These are phyloP conservation scores for Przewalskia tangutica DNA, from an alignment of 257 asterid species.

Conservation along the genomic window DNA sequence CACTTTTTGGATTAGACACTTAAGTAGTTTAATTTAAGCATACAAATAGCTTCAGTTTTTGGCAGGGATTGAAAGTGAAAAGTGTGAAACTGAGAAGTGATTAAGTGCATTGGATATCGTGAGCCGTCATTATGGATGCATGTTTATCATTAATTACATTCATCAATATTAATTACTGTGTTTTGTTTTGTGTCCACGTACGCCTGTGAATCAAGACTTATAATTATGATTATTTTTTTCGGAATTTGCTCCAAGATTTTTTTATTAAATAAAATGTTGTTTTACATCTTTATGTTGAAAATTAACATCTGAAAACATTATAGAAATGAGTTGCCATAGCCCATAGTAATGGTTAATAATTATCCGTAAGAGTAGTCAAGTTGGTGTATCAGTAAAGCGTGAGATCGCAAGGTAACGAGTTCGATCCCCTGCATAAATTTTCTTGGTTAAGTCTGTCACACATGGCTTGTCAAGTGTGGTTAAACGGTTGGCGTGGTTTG, in stretches of 20 bases:
- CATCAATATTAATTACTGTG: neutral
- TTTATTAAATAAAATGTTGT: neutral
- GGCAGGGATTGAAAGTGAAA: neutral
- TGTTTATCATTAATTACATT: neutral
- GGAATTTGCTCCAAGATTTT: neutral
- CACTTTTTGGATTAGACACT: neutral
- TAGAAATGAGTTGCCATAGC: neutral
- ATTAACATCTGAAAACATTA: neutral
- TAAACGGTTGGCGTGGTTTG: no score
- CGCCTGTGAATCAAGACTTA: neutral
- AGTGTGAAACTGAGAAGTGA: conserved; percentile 8
- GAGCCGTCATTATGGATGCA: conserved; percentile 3
- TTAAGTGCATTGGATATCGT: conserved; percentile 43
- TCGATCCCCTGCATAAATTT: no score
- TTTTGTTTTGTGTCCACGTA: neutral
- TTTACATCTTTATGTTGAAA: neutral
- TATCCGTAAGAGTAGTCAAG: no score
- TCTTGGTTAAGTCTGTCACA: no score
- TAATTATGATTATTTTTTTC: neutral
- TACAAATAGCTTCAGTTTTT: no score
- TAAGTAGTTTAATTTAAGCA: neutral
- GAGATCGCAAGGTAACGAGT: no score
- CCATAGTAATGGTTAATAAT: neutral
- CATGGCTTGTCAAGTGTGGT: no score
- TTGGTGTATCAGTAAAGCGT: no score